A percentile compares a stretch with the other conserved stretches of the same genome.
Conservation (phyloP, 352 stramenopile species). For the Phytophthora citricola region DNA sequence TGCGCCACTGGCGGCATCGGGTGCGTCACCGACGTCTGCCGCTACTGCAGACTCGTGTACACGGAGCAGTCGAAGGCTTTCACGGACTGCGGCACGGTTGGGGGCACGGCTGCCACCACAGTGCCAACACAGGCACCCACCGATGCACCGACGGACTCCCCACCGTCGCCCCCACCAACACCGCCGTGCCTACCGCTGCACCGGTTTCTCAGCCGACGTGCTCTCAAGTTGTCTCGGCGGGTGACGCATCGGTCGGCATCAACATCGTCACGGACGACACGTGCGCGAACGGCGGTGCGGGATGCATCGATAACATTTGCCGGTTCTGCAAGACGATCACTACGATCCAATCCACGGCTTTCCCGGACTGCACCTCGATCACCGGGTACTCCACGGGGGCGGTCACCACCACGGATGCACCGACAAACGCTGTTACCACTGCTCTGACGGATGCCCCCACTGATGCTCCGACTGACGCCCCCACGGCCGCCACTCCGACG, state of each 20-base stretch:
- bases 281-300: conserved; percentile 36
- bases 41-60: conserved; percentile 39
- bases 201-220: conserved; percentile 4
- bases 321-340: conserved; percentile 45
- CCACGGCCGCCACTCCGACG: neutral
- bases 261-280: conserved; percentile 37
- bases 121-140: conserved; percentile 1
- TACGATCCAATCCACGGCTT: conserved; percentile 30
- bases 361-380: conserved; percentile 29
- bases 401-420: neutral
- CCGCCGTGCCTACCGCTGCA: conserved; percentile 1
- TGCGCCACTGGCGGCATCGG: conserved; percentile 40
- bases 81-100: conserved; percentile 29
- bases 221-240: conserved; percentile 28
- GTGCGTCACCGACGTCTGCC: conserved; percentile 38
- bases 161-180: neutral
- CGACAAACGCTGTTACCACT: neutral
- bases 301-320: conserved; percentile 45
- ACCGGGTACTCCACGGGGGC: conserved; percentile 6
- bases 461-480: conserved; percentile 5
- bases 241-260: conserved; percentile 35
- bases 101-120: neutral
- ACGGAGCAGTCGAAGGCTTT: conserved; percentile 35
- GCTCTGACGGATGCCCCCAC: neutral
- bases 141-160: neutral